Percentiles rank a stretch among this genome's conserved stretches.
phyloP scores from a whole-genome alignment of 2,329 filamentous ascomycete genomes.

The Xylariaceae sp. region DNA sequence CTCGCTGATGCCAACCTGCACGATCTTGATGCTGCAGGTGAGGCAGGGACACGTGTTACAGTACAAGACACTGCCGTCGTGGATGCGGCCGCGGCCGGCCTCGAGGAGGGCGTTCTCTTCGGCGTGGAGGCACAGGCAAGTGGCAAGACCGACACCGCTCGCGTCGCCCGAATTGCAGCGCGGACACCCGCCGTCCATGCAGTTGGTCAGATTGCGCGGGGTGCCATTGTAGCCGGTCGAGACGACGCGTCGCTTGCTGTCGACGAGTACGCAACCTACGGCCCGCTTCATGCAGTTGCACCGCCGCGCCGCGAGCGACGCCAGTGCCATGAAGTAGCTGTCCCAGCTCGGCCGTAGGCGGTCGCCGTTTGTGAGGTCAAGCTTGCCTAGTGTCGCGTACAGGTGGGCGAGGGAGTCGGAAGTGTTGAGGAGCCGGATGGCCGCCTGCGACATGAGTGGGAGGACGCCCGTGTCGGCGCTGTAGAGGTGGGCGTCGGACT shows the following conservation, averaged over 20 bases:
- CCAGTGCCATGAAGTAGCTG: constrained; percentile 96
- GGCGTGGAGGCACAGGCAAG: constrained; percentile 93
- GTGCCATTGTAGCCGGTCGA: constrained; percentile 97
- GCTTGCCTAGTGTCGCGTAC: constrained; percentile 62
- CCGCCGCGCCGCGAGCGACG: constrained; percentile 80
- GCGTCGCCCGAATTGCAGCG: constrained; percentile 75
- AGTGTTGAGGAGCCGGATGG: constrained; percentile 82
- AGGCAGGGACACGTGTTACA: constrained; percentile 96
- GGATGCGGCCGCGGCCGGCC: constrained; percentile 83
- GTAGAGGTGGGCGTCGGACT: constrained; percentile 73
- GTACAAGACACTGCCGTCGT: constrained; percentile 77
- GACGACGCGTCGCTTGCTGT: constrained; percentile 74
- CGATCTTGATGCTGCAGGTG: constrained; percentile 98
- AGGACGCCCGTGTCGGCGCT: constrained; percentile 58
- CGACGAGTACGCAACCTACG: constrained; percentile 88
- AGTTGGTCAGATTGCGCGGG: constrained; percentile 83
- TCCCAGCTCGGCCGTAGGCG: constrained; percentile 90
- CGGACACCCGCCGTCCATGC: constrained; percentile 82
- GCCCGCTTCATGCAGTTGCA: constrained; percentile 98
- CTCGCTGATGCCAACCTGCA: constrained; percentile 90
- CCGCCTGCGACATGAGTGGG: constrained; percentile 72
- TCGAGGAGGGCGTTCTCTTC: constrained; percentile 96
- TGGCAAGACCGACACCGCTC: constrained; percentile 68
- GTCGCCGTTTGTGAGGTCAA: constrained; percentile 72
- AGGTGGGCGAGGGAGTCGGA: constrained; percentile 66